These are phyloP conservation scores for Chrysoporthe austroafricana DNA, from an alignment of 2,329 filamentous ascomycete species.

Conservation along the genomic window DNA sequence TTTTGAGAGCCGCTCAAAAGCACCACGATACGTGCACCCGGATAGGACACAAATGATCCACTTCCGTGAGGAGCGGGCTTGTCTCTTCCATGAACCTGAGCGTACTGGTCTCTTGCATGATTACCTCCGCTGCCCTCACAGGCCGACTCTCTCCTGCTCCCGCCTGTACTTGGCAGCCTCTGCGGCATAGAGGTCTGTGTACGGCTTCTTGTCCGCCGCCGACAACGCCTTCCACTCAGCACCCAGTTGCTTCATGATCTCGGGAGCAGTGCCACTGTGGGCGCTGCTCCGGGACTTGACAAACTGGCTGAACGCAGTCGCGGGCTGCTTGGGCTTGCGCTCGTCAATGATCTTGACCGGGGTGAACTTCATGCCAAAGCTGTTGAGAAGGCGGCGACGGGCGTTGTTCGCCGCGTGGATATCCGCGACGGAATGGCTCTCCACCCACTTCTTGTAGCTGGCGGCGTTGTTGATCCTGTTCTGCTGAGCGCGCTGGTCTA, in stretches of 20 bases:
- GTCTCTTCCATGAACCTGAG: background rate
- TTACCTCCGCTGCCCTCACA: background rate
- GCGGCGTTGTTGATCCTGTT: slow-evolving; percentile 49
- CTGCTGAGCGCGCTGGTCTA: slow-evolving; percentile 39
- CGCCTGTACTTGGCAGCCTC: slow-evolving; percentile 39
- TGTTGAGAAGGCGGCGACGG: slow-evolving; percentile 46
- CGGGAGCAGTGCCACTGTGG: slow-evolving; percentile 33
- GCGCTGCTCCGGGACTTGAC: slow-evolving; percentile 42
- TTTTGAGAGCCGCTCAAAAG: slow-evolving; percentile 12
- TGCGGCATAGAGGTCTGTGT: slow-evolving; percentile 38
- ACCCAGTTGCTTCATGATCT: slow-evolving; percentile 32
- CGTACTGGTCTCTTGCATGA: background rate
- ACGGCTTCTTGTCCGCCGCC: slow-evolving; percentile 43
- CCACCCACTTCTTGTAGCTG: slow-evolving; percentile 53
- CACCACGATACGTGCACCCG: slow-evolving; percentile 9
- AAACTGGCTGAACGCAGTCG: slow-evolving; percentile 42
- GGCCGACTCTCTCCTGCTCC: slow-evolving; percentile 30
- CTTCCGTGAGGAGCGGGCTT: background rate
- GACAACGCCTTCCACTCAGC: slow-evolving; percentile 50
- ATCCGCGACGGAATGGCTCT: slow-evolving; percentile 43
- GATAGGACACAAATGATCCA: background rate
- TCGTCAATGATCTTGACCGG: slow-evolving; percentile 47
- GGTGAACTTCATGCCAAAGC: slow-evolving; percentile 35
- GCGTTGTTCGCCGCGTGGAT: slow-evolving; percentile 53
- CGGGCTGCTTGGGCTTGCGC: slow-evolving; percentile 48